Evolutionary conservation across 1,284 basidiomycete genomes (phyloP), one percentile per base, ranked within the genome.

Genomic region (Pseudomicrostroma phylloplanum): DNA sequence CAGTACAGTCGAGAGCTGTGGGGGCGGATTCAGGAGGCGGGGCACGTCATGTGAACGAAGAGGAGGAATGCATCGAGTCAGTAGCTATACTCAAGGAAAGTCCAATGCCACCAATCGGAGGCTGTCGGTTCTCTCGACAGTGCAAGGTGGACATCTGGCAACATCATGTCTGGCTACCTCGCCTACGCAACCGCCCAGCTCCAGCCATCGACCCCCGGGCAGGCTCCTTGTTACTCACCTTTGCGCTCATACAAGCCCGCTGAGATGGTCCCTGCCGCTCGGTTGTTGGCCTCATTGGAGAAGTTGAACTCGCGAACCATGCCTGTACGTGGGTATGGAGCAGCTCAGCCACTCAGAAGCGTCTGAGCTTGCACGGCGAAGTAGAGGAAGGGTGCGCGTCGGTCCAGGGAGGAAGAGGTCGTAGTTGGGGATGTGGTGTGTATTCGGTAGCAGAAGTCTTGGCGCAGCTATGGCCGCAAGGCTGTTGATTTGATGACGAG

Each of bases 201-300:
- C 4, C 3, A 36, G 30, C 30, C 30, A 3, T 36, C 9, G 30
- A 36, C 30, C 30, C 4, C 30, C 3, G 3, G 4, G 30, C 30
- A 36, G 4, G 30, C 30, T 36, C 4, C n/a, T 39, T 2, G 1
- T 26, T 26, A 83, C 88, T 72, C 69, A 94, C 93, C 93, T 86
- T 93, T 83, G 73, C 94, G 84, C 82, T 98, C 94, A 79, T 98
- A 98, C 7, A 97, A 85, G 81, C 93, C 89, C 15, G 91, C 89
- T 13, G 91, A 90, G 67, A 98, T 96, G 77, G 89, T 91, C 58
- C 96, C 90, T 78, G 89, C 91, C 15, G 94, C 94, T 82, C 92
- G 86, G 83, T 96, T 96, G 83, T 94, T 92, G 54, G 88, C 86
- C 30, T 93, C 91, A 81, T 94, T 94, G 61, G 89, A 89, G 82